phyloP scores from a whole-genome alignment of 768 basidiomycete genomes.

The Cystofilobasidium bisporidii region DNA sequence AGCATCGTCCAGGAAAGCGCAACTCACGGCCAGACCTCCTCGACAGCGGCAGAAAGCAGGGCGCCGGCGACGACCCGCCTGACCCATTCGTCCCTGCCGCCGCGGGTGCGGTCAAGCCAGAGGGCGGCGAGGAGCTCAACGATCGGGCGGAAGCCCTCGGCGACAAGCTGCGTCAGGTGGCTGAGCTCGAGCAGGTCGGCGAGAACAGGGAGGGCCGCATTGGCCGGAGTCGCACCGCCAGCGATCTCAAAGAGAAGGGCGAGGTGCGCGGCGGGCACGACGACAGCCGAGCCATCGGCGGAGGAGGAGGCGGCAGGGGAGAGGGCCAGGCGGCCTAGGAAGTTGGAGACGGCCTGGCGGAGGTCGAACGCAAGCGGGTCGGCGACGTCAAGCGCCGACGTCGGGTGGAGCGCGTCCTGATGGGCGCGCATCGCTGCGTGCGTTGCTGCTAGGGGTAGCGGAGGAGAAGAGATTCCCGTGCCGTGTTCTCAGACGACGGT shows the following conservation, averaged over 20 bases:
- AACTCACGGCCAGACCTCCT: slow-evolving; percentile 40
- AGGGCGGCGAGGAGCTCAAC: slow-evolving; percentile 67
- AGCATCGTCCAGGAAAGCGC: not conserved
- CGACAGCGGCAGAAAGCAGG: slow-evolving; percentile 33
- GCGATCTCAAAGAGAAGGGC: not conserved
- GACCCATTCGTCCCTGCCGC: slow-evolving; percentile 36
- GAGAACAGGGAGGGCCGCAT: slow-evolving; percentile 40
- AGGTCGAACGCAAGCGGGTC: slow-evolving; percentile 25
- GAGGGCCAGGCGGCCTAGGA: slow-evolving; percentile 17
- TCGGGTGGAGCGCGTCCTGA: not conserved
- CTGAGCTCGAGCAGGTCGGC: slow-evolving; percentile 56
- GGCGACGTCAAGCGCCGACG: not conserved
- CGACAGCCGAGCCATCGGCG: not conserved
- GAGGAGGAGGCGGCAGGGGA: not conserved
- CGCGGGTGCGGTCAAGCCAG: slow-evolving; percentile 55
- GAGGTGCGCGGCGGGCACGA: not conserved
- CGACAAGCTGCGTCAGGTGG: slow-evolving; percentile 55
- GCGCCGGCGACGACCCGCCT: slow-evolving; percentile 41
- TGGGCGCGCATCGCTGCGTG: not conserved
- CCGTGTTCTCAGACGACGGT: too few species aligned
- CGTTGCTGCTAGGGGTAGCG: not conserved
- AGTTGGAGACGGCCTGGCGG: not conserved
- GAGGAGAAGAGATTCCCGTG: not conserved
- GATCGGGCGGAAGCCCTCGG: slow-evolving; percentile 63
- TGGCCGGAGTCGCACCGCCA: not conserved